A percentile compares a stretch with the other conserved stretches of the same genome.
Evolutionary conservation across 2,329 filamentous ascomycete genomes (phyloP).

Genomic region (Canariomyces notabilis): DNA sequence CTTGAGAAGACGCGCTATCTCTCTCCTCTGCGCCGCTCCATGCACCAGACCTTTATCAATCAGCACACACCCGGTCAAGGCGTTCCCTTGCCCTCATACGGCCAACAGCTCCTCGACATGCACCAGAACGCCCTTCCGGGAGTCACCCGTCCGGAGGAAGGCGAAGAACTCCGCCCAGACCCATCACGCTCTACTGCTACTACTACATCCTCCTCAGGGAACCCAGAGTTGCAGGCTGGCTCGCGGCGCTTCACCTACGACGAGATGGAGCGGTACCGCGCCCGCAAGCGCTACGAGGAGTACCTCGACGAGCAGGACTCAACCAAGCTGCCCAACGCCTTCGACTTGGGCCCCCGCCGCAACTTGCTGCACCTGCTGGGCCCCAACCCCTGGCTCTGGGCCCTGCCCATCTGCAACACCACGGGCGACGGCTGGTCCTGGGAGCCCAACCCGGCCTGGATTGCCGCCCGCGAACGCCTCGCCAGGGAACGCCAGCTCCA

Average conservation of each 20-base stretch:
- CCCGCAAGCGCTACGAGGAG: conserved; percentile 53
- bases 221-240: conserved; percentile 26
- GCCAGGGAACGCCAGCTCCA: conserved; percentile 54
- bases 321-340: conserved; percentile 83
- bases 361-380: conserved; percentile 85
- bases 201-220: conserved; percentile 1
- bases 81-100: conserved; percentile 52
- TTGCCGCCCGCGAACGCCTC: conserved; percentile 64
- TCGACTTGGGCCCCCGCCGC: conserved; percentile 77
- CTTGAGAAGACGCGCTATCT: conserved; percentile 94
- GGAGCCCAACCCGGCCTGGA: conserved; percentile 79
- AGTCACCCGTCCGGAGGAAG: conserved; percentile 75
- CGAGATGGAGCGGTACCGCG: conserved; percentile 51
- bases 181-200: conserved; percentile 1
- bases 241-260: conserved; percentile 48
- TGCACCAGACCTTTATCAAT: conserved; percentile 59
- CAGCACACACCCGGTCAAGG: conserved; percentile 47
- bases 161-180: conserved; percentile 51
- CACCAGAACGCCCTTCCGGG: conserved; percentile 78
- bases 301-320: conserved; percentile 91
- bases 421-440: conserved; percentile 91
- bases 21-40: conserved; percentile 66
- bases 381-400: conserved; percentile 66
- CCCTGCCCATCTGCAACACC: conserved; percentile 75
- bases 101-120: conserved; percentile 73